phyloP scores from a whole-genome alignment of 192 early-diverging fungal species.

The Mortierella claussenii region DNA sequence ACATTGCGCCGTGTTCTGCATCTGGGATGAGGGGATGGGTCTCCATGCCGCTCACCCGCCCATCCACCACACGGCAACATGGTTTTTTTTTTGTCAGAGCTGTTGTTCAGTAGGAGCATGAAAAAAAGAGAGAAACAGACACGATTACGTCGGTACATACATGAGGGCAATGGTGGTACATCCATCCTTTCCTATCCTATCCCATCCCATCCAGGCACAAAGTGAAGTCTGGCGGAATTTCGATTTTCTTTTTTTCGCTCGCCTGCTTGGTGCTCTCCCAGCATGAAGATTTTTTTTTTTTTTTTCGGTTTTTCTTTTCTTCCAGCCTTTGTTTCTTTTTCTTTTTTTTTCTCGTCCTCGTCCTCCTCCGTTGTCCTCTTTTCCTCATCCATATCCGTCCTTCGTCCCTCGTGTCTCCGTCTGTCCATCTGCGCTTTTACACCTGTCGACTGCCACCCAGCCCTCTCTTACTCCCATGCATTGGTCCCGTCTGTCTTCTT shows the following conservation, averaged over 20 bases:
- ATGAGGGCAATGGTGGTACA: not conserved
- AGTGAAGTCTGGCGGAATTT: not conserved
- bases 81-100: no score
- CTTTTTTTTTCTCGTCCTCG: not conserved
- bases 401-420: not conserved
- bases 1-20: no score
- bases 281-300: conserved; percentile 11
- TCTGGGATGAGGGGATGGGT: no score
- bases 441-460: not conserved
- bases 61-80: no score
- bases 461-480: not conserved
- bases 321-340: conserved; percentile 1
- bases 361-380: conserved; percentile 3
- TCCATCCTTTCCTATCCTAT: no score
- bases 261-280: not conserved
- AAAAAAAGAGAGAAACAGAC: no score
- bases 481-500: not conserved
- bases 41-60: no score
- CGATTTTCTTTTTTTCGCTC: not conserved
- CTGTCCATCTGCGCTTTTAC: not conserved
- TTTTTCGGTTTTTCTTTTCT: conserved; percentile 7
- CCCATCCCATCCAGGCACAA: not conserved
- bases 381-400: conserved; percentile 4
- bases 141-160: not conserved
- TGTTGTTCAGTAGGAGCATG: no score